Conservation (phyloP, 2,329 filamentous ascomycete species). For the Aureobasidium sp. region DNA sequence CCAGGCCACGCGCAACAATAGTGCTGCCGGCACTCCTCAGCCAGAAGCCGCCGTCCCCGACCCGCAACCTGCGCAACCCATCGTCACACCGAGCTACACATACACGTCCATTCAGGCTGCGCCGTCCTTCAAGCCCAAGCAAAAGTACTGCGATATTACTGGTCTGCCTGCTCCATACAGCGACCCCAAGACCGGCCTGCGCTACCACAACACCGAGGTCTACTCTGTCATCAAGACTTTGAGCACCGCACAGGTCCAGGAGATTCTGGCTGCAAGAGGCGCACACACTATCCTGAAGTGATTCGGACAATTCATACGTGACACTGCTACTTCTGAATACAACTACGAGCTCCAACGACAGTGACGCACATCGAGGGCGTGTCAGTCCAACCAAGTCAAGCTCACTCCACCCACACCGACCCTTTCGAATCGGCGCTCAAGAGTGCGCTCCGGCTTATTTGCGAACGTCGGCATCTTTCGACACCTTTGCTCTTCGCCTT, state of each 20-base stretch:
- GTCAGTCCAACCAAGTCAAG: conserved; percentile 95
- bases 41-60: conserved; percentile 64
- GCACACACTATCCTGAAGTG: conserved; percentile 92
- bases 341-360: neutral
- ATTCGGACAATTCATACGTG: conserved; percentile 23
- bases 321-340: neutral
- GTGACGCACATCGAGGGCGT: conserved; percentile 28
- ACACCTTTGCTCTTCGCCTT: conserved; percentile 60
- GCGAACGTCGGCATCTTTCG: conserved; percentile 53
- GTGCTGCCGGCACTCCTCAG: conserved; percentile 63
- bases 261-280: conserved; percentile 80
- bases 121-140: conserved; percentile 70
- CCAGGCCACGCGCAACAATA: conserved; percentile 63
- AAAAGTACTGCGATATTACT: conserved; percentile 92
- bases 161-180: conserved; percentile 86
- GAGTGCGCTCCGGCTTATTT: conserved; percentile 99
- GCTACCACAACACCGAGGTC: conserved; percentile 90
- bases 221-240: conserved; percentile 76
- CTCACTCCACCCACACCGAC: conserved; percentile 75
- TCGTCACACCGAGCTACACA: conserved; percentile 59
- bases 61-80: conserved; percentile 25
- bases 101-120: conserved; percentile 97
- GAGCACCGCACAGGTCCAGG: conserved; percentile 75
- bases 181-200: conserved; percentile 87
- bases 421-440: conserved; percentile 77